phyloP scores from a whole-genome alignment of 371 early-diverging fungal species.

The Mortierella sp. region DNA sequence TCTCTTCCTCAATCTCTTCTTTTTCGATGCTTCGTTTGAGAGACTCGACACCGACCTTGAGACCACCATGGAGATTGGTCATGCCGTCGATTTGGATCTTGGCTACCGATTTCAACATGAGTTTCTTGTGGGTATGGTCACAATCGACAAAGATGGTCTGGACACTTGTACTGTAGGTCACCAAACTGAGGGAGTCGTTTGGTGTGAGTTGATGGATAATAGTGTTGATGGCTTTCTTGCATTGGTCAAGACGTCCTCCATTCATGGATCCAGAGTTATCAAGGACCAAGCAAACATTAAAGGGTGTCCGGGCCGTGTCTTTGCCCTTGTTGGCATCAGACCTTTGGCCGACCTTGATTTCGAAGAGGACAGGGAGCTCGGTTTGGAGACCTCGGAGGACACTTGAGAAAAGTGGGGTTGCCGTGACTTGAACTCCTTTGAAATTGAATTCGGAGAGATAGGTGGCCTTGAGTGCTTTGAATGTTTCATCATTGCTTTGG shows the following conservation, averaged over 20 bases:
- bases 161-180: conserved; percentile 16
- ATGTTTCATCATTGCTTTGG: conserved; percentile 20
- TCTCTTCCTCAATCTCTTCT: not conserved
- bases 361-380: conserved; percentile 31
- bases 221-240: conserved; percentile 24
- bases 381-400: conserved; percentile 33
- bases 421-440: conserved; percentile 25
- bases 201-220: conserved; percentile 25
- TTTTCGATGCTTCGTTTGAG: conserved; percentile 28
- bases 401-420: conserved; percentile 29
- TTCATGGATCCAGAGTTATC: conserved; percentile 33
- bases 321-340: conserved; percentile 9
- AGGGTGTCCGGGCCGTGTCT: conserved; percentile 25
- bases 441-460: conserved; percentile 37
- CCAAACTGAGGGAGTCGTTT: conserved; percentile 31
- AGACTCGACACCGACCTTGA: conserved; percentile 25
- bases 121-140: conserved; percentile 23
- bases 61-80: conserved; percentile 26
- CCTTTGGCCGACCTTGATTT: conserved; percentile 35
- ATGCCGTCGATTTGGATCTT: conserved; percentile 10
- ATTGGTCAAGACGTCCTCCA: conserved; percentile 20
- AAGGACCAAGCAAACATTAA: conserved; percentile 32
- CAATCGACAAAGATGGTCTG: conserved; percentile 35
- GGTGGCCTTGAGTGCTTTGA: conserved; percentile 21
- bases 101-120: conserved; percentile 22